Conservation (phyloP, 129 eudicot species). For the Flaveria ramosissima region DNA sequence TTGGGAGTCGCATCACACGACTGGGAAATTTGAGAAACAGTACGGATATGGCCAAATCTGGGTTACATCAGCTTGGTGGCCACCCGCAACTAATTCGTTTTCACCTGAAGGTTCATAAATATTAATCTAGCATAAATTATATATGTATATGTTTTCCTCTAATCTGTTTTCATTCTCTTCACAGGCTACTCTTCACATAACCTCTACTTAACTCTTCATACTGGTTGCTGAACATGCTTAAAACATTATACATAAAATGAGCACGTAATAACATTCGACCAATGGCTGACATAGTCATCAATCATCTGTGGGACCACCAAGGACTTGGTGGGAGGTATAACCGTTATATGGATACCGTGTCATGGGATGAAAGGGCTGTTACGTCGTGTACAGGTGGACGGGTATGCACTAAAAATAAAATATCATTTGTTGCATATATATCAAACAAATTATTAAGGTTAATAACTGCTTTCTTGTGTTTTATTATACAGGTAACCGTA, state of each 20-base stretch:
- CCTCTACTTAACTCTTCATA: constrained; percentile 81
- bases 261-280: constrained; percentile 63
- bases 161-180: constrained; percentile 11
- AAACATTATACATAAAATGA: constrained; percentile 70
- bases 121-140: background rate
- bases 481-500: constrained; percentile 55
- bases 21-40: constrained; percentile 75
- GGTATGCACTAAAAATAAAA: constrained; percentile 43
- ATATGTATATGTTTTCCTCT: background rate
- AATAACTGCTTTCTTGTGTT: background rate
- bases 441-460: background rate
- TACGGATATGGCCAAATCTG: constrained; percentile 83
- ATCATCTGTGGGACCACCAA: constrained; percentile 78
- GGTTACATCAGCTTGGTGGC: constrained; percentile 95
- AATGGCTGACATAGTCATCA: too few relatives aligned
- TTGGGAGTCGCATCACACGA: constrained; percentile 89
- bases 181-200: constrained; percentile 89
- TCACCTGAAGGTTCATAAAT: constrained; percentile 70
- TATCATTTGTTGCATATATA: constrained; percentile 1
- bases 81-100: too few relatives aligned
- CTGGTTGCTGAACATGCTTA: constrained; percentile 79
- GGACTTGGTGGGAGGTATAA: constrained; percentile 88
- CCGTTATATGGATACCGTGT: constrained; percentile 82
- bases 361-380: constrained; percentile 88
- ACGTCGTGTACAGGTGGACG: constrained; percentile 96